A percentile compares a stretch with the other conserved stretches of the same genome.
phyloP scores from a whole-genome alignment of 208 protist genomes.

The Herpetomonas samuelpessoai region DNA sequence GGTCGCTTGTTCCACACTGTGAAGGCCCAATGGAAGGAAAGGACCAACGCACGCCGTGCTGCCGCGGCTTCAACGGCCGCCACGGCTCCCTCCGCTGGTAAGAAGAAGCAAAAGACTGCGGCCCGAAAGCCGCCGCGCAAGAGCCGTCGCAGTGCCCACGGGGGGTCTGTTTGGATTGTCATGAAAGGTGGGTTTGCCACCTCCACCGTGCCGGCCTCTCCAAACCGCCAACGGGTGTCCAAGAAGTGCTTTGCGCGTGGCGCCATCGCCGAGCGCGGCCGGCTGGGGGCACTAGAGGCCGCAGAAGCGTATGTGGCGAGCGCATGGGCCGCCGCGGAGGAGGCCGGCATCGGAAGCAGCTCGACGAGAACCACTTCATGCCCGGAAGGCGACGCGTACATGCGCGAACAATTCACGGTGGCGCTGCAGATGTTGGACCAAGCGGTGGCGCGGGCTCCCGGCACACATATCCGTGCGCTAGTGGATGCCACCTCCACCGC shows the following conservation, averaged over 20 bases:
- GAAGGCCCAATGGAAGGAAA: slow-evolving; percentile 55
- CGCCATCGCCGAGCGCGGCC: slow-evolving; percentile 34
- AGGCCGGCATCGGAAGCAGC: slow-evolving; percentile 25
- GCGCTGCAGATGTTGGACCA: slow-evolving; percentile 46
- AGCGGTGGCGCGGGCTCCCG: background rate
- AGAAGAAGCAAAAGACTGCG: slow-evolving; percentile 8
- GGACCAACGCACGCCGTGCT: slow-evolving; percentile 15
- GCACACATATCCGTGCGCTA: slow-evolving; percentile 22
- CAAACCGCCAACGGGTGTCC: background rate
- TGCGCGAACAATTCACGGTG: slow-evolving; percentile 71
- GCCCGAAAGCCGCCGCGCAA: background rate
- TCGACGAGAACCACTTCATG: slow-evolving; percentile 13
- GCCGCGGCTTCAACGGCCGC: background rate
- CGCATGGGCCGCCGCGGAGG: slow-evolving; percentile 63
- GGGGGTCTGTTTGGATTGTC: slow-evolving; percentile 76
- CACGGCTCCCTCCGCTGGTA: background rate
- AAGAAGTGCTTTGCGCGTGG: slow-evolving; percentile 15
- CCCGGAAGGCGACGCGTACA: slow-evolving; percentile 60
- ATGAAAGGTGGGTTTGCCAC: slow-evolving; percentile 71
- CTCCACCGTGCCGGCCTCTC: slow-evolving; percentile 22
- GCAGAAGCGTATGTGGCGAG: slow-evolving; percentile 68
- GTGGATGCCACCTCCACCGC: slow-evolving; percentile 11
- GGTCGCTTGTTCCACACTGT: slow-evolving; percentile 63
- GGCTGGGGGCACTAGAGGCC: slow-evolving; percentile 38
- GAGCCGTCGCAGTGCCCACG: slow-evolving; percentile 18